Conservation (phyloP, 352 stramenopile genomes). For the Pythium coloratum region DNA sequence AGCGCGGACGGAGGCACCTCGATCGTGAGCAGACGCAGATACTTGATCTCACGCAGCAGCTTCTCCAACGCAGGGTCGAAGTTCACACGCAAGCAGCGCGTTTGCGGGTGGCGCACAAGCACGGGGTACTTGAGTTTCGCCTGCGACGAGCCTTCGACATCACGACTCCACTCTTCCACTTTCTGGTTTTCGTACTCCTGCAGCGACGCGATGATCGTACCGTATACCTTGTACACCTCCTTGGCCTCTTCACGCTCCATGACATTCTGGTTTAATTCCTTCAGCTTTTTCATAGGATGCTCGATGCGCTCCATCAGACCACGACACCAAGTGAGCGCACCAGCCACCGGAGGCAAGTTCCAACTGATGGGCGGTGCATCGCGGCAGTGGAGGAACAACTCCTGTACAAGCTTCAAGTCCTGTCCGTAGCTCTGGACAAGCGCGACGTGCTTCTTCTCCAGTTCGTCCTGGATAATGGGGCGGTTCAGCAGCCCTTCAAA, state of each 20-base stretch:
- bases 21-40: conserved; percentile 94
- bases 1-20: conserved; percentile 93
- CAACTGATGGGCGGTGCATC: conserved; percentile 92
- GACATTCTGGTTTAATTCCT: conserved; percentile 95
- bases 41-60: conserved; percentile 98
- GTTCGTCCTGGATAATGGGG: conserved; percentile 95
- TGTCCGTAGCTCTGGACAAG: conserved; percentile 96
- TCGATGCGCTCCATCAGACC: conserved; percentile 95
- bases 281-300: conserved; percentile 97
- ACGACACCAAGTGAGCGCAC: conserved; percentile 95
- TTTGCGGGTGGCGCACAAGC: conserved; percentile 89
- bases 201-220: conserved; percentile 94
- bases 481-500: conserved; percentile 96
- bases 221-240: conserved; percentile 97
- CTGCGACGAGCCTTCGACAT: conserved; percentile 94
- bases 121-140: conserved; percentile 96
- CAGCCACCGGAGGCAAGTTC: conserved; percentile 95
- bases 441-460: conserved; percentile 97
- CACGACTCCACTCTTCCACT: conserved; percentile 95
- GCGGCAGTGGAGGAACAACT: conserved; percentile 94
- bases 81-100: conserved; percentile 93
- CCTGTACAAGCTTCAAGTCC: conserved; percentile 97
- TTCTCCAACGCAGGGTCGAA: conserved; percentile 97
- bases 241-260: conserved; percentile 98
- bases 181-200: conserved; percentile 97